Conservation (phyloP, 352 stramenopile genomes). For the Phytophthora ohioensis region DNA sequence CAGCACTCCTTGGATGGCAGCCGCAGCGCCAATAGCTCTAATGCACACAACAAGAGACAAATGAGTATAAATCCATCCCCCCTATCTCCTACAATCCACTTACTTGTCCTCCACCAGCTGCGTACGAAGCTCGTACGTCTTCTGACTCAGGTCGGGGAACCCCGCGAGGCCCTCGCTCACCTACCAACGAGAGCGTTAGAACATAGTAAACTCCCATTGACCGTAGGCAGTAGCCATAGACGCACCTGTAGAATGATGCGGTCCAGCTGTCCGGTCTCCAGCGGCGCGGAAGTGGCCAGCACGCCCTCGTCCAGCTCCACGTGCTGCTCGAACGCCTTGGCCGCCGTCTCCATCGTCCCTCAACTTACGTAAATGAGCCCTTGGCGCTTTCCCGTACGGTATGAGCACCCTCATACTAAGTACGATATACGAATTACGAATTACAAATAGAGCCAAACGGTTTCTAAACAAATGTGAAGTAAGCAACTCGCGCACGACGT, state of each 20-base stretch:
- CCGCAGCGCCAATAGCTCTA: constrained; percentile 57
- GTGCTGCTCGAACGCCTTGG: constrained; percentile 63
- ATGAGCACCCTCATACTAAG: neutral
- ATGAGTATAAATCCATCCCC: too few species aligned
- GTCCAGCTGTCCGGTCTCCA: constrained; percentile 56
- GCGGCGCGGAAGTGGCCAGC: constrained; percentile 66
- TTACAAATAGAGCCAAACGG: too few species aligned
- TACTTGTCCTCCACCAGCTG: constrained; percentile 68
- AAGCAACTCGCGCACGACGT: too few species aligned
- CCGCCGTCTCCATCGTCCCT: constrained; percentile 38
- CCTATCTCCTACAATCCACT: constrained; percentile 1
- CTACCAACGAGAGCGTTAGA: constrained; percentile 20
- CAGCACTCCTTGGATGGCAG: constrained; percentile 55
- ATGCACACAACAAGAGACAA: neutral
- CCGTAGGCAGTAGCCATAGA: neutral
- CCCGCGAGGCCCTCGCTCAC: constrained; percentile 54
- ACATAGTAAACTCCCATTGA: neutral
- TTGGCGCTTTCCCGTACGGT: neutral
- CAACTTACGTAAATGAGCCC: constrained; percentile 5
- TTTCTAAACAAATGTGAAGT: too few species aligned
- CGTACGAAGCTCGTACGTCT: constrained; percentile 54
- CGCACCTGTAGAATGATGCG: constrained; percentile 57
- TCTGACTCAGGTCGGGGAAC: constrained; percentile 49
- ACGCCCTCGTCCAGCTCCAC: constrained; percentile 75
- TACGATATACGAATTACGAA: neutral